Percentiles rank a stretch among this genome's conserved stretches.
phyloP scores from a whole-genome alignment of 352 stramenopile genomes.

The Elongisporangium prolatum region DNA sequence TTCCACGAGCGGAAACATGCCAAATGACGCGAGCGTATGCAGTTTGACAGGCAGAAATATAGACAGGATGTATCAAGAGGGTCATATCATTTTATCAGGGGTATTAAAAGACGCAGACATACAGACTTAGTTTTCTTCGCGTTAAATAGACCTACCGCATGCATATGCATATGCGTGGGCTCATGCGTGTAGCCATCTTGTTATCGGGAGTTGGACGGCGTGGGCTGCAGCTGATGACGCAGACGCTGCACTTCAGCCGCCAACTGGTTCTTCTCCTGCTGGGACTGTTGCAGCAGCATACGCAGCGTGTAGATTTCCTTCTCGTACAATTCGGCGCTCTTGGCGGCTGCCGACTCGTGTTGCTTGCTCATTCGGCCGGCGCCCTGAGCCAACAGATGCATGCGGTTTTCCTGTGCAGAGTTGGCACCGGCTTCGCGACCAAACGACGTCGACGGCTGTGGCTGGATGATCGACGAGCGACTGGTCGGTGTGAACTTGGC shows the following conservation, averaged over 20 bases:
- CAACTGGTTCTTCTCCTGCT: slow-evolving; percentile 65
- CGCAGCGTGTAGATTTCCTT: slow-evolving; percentile 61
- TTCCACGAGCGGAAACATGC: slow-evolving; percentile 49
- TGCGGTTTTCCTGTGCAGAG: slow-evolving; percentile 36
- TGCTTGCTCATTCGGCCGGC: slow-evolving; percentile 63
- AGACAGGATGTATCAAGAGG: not conserved
- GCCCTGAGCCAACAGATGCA: slow-evolving; percentile 61
- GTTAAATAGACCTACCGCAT: not conserved
- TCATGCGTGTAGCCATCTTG: not conserved
- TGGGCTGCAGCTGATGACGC: slow-evolving; percentile 34
- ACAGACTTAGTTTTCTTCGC: not conserved
- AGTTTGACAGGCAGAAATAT: not conserved
- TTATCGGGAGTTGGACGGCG: not conserved
- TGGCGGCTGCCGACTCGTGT: slow-evolving; percentile 13
- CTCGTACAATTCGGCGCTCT: slow-evolving; percentile 53
- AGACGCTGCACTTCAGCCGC: slow-evolving; percentile 65
- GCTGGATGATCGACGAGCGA: slow-evolving; percentile 11
- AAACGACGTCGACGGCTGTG: slow-evolving; percentile 14
- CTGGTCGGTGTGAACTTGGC: slow-evolving; percentile 12
- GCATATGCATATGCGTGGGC: not conserved
- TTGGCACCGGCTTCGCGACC: not conserved
- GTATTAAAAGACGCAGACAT: not conserved
- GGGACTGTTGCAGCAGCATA: slow-evolving; percentile 64
- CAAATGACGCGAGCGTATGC: not conserved
- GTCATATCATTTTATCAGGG: not conserved